Percentiles rank a stretch among this genome's conserved stretches.
Evolutionary conservation across 2,329 filamentous ascomycete species (phyloP).

Genomic region (Kalaharituber pfeilii): DNA sequence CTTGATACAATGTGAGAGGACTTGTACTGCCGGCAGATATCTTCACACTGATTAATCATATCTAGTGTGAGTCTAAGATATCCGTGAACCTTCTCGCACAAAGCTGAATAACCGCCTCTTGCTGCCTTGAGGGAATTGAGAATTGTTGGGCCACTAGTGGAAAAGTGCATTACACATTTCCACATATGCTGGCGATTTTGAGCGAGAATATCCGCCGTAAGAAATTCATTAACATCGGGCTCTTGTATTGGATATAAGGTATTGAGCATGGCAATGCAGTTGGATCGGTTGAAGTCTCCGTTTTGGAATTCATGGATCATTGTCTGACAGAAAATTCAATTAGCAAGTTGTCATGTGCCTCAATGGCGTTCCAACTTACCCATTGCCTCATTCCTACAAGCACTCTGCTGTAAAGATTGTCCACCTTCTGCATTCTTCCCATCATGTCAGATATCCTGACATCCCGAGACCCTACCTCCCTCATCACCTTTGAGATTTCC

Average conservation of each 20-base stretch:
- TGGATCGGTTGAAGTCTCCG: slow-evolving; percentile 45
- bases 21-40: slow-evolving; percentile 11
- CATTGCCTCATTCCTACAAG: slow-evolving; percentile 46
- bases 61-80: slow-evolving; percentile 16
- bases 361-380: slow-evolving; percentile 30
- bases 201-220: slow-evolving; percentile 35
- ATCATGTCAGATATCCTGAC: slow-evolving; percentile 28
- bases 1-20: slow-evolving; percentile 3
- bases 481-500: slow-evolving; percentile 39
- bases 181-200: slow-evolving; percentile 45
- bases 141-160: slow-evolving; percentile 37
- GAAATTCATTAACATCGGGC: slow-evolving; percentile 32
- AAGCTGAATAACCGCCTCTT: slow-evolving; percentile 13
- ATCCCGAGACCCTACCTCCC: slow-evolving; percentile 27
- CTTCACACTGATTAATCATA: slow-evolving; percentile 16
- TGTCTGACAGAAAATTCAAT: slow-evolving; percentile 29
- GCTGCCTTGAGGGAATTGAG: slow-evolving; percentile 27
- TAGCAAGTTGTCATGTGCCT: slow-evolving; percentile 14
- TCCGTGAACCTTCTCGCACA: slow-evolving; percentile 12
- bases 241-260: slow-evolving; percentile 44
- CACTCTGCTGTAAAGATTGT: slow-evolving; percentile 42
- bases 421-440: slow-evolving; percentile 35
- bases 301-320: slow-evolving; percentile 48
- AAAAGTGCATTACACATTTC: slow-evolving; percentile 41
- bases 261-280: slow-evolving; percentile 51